phyloP scores from a whole-genome alignment of 2,329 filamentous ascomycete genomes.

The Alternaria ethzedia region DNA sequence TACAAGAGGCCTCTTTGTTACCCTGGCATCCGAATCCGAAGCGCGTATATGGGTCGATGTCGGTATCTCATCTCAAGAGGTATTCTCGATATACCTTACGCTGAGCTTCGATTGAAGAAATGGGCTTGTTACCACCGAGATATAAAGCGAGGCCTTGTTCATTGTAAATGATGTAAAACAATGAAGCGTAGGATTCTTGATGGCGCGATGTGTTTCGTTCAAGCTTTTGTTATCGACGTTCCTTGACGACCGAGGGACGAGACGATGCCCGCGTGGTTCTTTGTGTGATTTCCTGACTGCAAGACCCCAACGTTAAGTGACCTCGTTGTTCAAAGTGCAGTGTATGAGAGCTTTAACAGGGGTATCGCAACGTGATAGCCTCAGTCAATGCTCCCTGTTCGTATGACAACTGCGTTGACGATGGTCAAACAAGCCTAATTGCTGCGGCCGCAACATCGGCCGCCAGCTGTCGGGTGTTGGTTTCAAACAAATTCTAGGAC shows the following conservation, averaged over 20 bases:
- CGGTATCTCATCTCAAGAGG: not conserved
- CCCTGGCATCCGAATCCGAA: not conserved
- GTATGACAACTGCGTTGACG: not conserved
- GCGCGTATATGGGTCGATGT: not conserved
- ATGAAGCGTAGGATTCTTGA: not conserved
- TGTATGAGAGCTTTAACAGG: not conserved
- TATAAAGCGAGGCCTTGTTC: not conserved
- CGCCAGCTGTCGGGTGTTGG: not conserved
- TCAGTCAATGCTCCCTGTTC: not conserved
- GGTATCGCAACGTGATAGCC: not conserved
- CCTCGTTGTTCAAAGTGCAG: not conserved
- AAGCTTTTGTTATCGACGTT: not conserved
- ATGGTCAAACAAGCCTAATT: not conserved
- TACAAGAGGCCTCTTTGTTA: not conserved
- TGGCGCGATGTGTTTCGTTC: not conserved
- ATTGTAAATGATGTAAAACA: not conserved
- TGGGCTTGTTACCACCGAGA: not conserved
- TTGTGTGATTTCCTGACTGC: not conserved
- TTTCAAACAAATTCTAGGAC: not conserved
- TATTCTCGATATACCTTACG: not conserved
- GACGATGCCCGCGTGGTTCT: not conserved
- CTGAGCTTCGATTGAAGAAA: not conserved
- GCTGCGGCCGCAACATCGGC: not conserved
- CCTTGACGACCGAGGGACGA: not conserved
- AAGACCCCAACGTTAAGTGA: not conserved